These are phyloP conservation scores for Pseudozyma thailandica DNA, from an alignment of 1,284 basidiomycete species.

Conservation along the genomic window DNA sequence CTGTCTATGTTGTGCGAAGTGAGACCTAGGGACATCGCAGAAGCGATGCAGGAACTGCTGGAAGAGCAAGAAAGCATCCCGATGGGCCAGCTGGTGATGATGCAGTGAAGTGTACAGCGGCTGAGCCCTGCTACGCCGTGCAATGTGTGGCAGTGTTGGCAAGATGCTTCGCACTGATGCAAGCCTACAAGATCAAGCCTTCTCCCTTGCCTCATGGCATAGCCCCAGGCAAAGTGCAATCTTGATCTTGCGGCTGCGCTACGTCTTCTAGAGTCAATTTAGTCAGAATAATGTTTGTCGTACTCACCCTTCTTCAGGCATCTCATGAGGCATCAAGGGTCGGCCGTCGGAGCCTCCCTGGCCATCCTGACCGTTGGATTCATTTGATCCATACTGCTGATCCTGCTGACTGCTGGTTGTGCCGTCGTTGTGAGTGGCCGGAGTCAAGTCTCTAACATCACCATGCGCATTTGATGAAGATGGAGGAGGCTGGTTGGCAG, in stretches of 20 bases:
- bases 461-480: conserved; percentile 21
- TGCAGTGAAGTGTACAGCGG: neutral
- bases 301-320: conserved; percentile 99
- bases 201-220: conserved; percentile 9
- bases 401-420: neutral
- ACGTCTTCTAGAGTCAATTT: neutral
- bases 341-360: conserved; percentile 65
- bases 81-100: neutral
- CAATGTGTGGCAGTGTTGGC: too few relatives aligned
- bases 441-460: conserved; percentile 34
- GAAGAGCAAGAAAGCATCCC: neutral
- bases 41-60: neutral
- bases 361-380: neutral
- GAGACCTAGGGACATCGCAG: neutral
- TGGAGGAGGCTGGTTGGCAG: conserved; percentile 9
- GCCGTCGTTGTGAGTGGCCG: conserved; percentile 25
- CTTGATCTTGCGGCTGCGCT: conserved; percentile 6
- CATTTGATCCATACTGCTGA: neutral
- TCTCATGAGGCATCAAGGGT: conserved; percentile 85
- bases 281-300: neutral
- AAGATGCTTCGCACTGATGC: too few relatives aligned
- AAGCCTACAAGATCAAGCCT: conserved; percentile 17
- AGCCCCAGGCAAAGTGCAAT: conserved; percentile 11
- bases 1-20: conserved; percentile 10
- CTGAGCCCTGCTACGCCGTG: too few relatives aligned